Evolutionary conservation across 768 basidiomycete species (phyloP), one percentile per base, ranked within the genome.

Genomic region (Jaapia argillacea): DNA sequence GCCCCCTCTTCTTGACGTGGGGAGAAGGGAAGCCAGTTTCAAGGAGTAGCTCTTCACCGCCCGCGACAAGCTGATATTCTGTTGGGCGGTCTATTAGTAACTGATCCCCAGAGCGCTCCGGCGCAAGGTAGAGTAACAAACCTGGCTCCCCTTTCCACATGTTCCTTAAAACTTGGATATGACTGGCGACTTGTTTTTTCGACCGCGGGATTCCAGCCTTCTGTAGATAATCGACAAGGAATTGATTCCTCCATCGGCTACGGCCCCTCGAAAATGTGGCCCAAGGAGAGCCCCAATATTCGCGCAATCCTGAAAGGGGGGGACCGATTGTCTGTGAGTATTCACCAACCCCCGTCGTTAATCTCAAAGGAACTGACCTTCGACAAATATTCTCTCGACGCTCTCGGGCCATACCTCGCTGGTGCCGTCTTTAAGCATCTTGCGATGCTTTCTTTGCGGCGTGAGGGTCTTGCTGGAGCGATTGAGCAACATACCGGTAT

Each of bases 161-260:
- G 56, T 88, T 88, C 41, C 85, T 68, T 43, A 86, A 59, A 44
- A 87, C 85, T 56, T 89, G 86, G 42, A 89, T 84, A 54, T 89
- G 86, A 59, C 81, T 85, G n/a, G 86, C 86, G 50, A 89, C 86
- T 60, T 89, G 86, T 60, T 89, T 88, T 70, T 88, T 88, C 36
- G 83, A 72, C 33, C 86, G 79, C 22, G 71, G 70, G 56, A 89
- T 74, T 44, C 80, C 81, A 27, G 70, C 65, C 50, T 76, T 79
- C 44, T 79, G 70, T 46, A 89, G 75, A 54, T 84, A 81, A 50
- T 87, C 84, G 57, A 88, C 85, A 48, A 89, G 75, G 58, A 81
- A 89, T 63, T 87, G 85, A 63, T 88, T 88, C 41, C 85, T 75
- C 82, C 82, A 85, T 45, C 84, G 68, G 51, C 79, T 81, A 53